Conservation (phyloP, 2,329 filamentous ascomycete species). For the Didymellaceae sp. region DNA sequence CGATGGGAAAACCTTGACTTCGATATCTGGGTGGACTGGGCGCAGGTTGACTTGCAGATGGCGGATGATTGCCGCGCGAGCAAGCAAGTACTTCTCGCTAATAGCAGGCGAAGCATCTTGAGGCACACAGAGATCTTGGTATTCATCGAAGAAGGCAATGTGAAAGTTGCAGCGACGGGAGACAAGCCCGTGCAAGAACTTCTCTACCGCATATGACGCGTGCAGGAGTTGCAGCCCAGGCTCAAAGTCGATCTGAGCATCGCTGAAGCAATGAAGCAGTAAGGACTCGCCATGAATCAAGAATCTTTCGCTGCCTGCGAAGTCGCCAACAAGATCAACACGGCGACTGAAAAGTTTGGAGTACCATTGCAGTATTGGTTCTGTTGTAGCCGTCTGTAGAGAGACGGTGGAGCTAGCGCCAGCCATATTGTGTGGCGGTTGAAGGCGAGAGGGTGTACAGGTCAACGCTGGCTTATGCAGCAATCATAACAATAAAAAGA, state of each 20-base stretch:
- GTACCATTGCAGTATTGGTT: conserved; percentile 44
- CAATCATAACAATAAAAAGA: conserved; percentile 12
- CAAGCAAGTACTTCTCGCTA: conserved; percentile 64
- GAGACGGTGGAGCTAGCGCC: conserved; percentile 22
- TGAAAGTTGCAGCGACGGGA: conserved; percentile 74
- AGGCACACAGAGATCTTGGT: conserved; percentile 64
- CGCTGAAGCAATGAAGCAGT: conserved; percentile 68
- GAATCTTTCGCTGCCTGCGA: conserved; percentile 75
- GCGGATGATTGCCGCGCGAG: conserved; percentile 67
- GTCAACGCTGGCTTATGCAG: conserved; percentile 14
- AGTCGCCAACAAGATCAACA: conserved; percentile 71
- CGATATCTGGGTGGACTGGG: conserved; percentile 49
- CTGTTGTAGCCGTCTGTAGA: conserved; percentile 23
- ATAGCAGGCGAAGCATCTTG: conserved; percentile 40
- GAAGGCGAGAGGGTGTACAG: conserved; percentile 2
- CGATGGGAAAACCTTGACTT: conserved; percentile 57
- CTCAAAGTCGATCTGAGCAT: conserved; percentile 68
- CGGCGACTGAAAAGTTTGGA: conserved; percentile 45
- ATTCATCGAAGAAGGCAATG: conserved; percentile 70
- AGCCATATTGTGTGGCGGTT: conserved; percentile 27
- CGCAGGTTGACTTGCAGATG: conserved; percentile 63
- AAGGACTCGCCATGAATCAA: conserved; percentile 76
- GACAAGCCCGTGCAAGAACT: conserved; percentile 66
- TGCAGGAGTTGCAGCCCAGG: conserved; percentile 74
- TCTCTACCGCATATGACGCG: conserved; percentile 72